phyloP scores from a whole-genome alignment of 1,284 basidiomycete genomes.

The Trametes versicolor region DNA sequence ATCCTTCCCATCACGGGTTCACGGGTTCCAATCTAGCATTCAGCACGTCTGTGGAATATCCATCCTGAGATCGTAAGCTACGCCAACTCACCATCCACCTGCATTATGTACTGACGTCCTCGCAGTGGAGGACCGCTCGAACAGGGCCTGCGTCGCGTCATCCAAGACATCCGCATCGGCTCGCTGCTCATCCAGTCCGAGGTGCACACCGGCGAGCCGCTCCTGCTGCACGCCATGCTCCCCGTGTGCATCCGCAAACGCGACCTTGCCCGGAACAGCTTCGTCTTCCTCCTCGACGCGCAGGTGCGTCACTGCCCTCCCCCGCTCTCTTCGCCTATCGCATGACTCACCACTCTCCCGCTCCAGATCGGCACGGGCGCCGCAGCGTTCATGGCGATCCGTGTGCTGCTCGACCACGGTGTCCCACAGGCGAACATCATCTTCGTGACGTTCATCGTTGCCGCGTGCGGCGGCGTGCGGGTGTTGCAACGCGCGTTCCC shows the following conservation, averaged over 20 bases:
- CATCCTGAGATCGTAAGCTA: conserved; percentile 80
- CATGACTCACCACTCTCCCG: neutral
- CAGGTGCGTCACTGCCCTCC: conserved; percentile 61
- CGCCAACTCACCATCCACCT: neutral
- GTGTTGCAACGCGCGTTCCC: conserved; percentile 88
- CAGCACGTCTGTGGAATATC: conserved; percentile 85
- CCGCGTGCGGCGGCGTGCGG: conserved; percentile 80
- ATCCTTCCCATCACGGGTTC: neutral
- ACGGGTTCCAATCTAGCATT: conserved; percentile 3
- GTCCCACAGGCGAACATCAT: conserved; percentile 86
- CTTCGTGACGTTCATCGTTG: conserved; percentile 91
- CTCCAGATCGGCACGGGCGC: conserved; percentile 92
- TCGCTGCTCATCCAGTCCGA: conserved; percentile 94
- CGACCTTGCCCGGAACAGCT: conserved; percentile 72
- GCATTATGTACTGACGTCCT: conserved; percentile 19
- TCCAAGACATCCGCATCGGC: conserved; percentile 89
- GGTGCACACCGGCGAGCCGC: conserved; percentile 85
- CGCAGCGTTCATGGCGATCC: conserved; percentile 95
- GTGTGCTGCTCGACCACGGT: conserved; percentile 96
- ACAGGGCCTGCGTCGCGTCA: conserved; percentile 88
- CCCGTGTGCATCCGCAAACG: conserved; percentile 77
- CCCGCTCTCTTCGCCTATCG: neutral
- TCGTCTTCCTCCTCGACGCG: conserved; percentile 93
- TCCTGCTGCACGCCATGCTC: conserved; percentile 85
- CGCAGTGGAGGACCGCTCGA: conserved; percentile 88